Evolutionary conservation across 768 basidiomycete genomes (phyloP).

Genomic region (Mrakia hoshinonis): DNA sequence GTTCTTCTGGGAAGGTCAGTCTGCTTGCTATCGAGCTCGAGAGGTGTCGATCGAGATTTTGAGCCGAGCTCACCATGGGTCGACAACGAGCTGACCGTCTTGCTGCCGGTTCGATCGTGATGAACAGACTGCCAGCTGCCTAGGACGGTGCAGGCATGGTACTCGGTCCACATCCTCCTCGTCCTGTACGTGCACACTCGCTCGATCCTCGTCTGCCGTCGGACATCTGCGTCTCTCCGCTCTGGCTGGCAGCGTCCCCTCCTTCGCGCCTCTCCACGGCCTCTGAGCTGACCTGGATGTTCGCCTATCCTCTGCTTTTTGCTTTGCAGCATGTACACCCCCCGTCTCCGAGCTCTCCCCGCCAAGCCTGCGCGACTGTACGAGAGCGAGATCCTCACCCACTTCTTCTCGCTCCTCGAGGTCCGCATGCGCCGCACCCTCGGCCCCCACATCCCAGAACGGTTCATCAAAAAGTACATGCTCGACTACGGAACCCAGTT

Average conservation of each 20-base stretch:
- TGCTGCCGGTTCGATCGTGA: neutral
- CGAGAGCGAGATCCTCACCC: slow-evolving; percentile 26
- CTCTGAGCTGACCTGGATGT: neutral
- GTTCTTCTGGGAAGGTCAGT: slow-evolving; percentile 26
- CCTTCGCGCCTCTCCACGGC: neutral
- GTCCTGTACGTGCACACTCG: slow-evolving; percentile 12
- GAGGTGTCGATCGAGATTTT: neutral
- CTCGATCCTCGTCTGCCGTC: neutral
- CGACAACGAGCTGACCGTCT: neutral
- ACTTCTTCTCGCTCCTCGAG: slow-evolving; percentile 28
- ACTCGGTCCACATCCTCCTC: slow-evolving; percentile 14
- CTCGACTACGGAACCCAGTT: slow-evolving; percentile 26
- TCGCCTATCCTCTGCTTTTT: neutral
- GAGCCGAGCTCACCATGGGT: neutral
- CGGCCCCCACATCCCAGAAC: slow-evolving; percentile 23
- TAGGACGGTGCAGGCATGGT: slow-evolving; percentile 23
- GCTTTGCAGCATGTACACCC: slow-evolving; percentile 12
- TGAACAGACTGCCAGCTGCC: slow-evolving; percentile 21
- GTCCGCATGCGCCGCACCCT: slow-evolving; percentile 27
- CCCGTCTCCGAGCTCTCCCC: slow-evolving; percentile 24
- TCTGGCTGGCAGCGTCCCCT: neutral
- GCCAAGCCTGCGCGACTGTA: neutral
- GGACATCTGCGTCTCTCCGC: neutral
- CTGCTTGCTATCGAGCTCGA: neutral
- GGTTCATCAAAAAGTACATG: slow-evolving; percentile 28